Percentiles rank a stretch among this genome's conserved stretches.
phyloP scores from a whole-genome alignment of 2,329 filamentous ascomycete genomes.

The Penicillium corylophilum region DNA sequence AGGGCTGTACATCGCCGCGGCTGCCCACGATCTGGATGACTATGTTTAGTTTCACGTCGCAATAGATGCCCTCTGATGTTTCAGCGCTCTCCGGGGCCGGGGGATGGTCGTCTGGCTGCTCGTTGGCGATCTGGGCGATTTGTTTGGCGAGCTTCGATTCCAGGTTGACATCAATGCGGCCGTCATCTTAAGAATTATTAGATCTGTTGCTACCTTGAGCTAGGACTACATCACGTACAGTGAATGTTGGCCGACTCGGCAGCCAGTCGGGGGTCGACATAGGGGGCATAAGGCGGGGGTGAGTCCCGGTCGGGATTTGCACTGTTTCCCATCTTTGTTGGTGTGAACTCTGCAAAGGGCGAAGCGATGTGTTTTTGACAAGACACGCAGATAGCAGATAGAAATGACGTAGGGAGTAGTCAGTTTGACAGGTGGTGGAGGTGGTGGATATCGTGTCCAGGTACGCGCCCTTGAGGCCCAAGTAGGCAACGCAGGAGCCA shows the following conservation, averaged over 20 bases:
- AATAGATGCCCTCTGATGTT: slow-evolving; percentile 1
- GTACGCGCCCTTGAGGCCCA: not conserved
- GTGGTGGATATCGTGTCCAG: not conserved
- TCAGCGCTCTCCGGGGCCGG: slow-evolving; percentile 15
- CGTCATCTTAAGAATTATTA: slow-evolving; percentile 13
- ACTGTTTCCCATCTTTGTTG: slow-evolving; percentile 7
- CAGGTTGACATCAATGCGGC: slow-evolving; percentile 25
- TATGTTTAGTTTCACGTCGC: slow-evolving; percentile 46
- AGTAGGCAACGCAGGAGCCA: not conserved
- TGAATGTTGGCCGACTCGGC: slow-evolving; percentile 13
- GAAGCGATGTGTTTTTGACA: not conserved
- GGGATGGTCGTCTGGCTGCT: slow-evolving; percentile 17
- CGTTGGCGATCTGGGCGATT: slow-evolving; percentile 22
- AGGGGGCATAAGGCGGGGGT: slow-evolving; percentile 10
- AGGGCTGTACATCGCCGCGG: slow-evolving; percentile 60
- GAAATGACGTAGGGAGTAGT: not conserved
- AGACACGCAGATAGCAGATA: not conserved
- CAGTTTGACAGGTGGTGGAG: no score
- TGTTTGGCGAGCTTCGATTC: slow-evolving; percentile 25
- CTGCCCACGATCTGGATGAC: slow-evolving; percentile 59
- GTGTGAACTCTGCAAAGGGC: not conserved
- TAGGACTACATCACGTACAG: no score
- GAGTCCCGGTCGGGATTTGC: not conserved
- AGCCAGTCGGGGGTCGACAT: slow-evolving; percentile 14
- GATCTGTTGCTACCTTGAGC: not conserved